Evolutionary conservation across 2,329 filamentous ascomycete species (phyloP).

Genomic region (Fusarium nodosum): DNA sequence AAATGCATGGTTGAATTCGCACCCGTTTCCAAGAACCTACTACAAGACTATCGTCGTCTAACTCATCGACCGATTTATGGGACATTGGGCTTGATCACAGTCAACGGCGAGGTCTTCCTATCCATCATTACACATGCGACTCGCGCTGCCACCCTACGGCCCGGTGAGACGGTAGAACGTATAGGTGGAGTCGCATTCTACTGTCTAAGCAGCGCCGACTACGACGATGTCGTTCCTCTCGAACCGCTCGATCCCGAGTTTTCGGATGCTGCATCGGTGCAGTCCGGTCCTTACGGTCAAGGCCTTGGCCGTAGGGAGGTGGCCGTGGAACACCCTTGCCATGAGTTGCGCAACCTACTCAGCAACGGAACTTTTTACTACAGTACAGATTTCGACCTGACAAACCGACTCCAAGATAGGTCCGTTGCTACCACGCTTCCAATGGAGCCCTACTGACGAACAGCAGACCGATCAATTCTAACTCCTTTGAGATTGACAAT

Average conservation of each 20-base stretch:
- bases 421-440: conserved; percentile 52
- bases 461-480: conserved; percentile 76
- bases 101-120: conserved; percentile 88
- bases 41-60: conserved; percentile 82
- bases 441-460: conserved; percentile 23
- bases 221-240: conserved; percentile 78
- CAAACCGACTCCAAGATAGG: conserved; percentile 91
- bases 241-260: conserved; percentile 66
- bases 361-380: conserved; percentile 98
- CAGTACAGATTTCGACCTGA: conserved; percentile 97
- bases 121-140: conserved; percentile 87
- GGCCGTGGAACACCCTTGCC: conserved; percentile 86
- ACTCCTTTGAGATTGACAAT: conserved; percentile 90
- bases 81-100: conserved; percentile 87
- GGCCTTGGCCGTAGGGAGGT: conserved; percentile 75
- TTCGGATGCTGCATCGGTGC: conserved; percentile 62
- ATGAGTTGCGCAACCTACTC: conserved; percentile 90
- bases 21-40: conserved; percentile 71
- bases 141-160: conserved; percentile 84
- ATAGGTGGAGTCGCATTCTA: conserved; percentile 92
- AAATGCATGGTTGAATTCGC: conserved; percentile 92
- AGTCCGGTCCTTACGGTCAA: conserved; percentile 56
- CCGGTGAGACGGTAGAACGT: conserved; percentile 89
- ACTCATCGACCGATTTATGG: conserved; percentile 82
- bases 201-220: conserved; percentile 87